A percentile compares a stretch with the other conserved stretches of the same genome.
phyloP scores from a whole-genome alignment of 345 rosid species.

The Corchorus olitorius region DNA sequence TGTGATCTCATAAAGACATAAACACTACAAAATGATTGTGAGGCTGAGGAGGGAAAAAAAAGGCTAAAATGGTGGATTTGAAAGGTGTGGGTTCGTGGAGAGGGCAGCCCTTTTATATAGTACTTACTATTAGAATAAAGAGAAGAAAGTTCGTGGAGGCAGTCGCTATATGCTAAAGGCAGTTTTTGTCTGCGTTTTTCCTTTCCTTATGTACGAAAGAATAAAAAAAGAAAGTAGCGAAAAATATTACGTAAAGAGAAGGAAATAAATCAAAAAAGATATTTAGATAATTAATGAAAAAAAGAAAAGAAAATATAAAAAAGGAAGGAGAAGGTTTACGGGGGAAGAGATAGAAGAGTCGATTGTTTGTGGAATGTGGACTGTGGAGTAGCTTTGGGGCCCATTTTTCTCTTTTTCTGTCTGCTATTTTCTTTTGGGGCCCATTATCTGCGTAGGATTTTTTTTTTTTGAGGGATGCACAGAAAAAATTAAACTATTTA shows the following conservation, averaged over 20 bases:
- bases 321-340: not conserved
- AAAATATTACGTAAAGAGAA: not conserved
- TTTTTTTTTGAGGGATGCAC: too few species aligned
- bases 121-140: not conserved
- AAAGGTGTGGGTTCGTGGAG: not conserved
- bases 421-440: too few species aligned
- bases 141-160: conserved; percentile 25
- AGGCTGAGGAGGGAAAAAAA: not conserved
- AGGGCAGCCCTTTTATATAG: not conserved
- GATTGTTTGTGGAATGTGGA: too few species aligned
- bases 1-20: not conserved
- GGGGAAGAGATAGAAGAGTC: not conserved
- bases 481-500: too few species aligned
- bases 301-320: not conserved
- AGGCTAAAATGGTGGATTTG: not conserved
- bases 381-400: too few species aligned
- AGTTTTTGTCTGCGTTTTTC: conserved; percentile 8
- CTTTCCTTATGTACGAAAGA: too few species aligned
- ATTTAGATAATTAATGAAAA: too few species aligned
- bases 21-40: not conserved
- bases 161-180: not conserved
- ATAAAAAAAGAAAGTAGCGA: not conserved
- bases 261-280: not conserved
- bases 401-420: too few species aligned
- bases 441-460: too few species aligned